Percentiles rank a stretch among this genome's conserved stretches.
phyloP scores from a whole-genome alignment of 257 asterid genomes.

The Coffea canephora region DNA sequence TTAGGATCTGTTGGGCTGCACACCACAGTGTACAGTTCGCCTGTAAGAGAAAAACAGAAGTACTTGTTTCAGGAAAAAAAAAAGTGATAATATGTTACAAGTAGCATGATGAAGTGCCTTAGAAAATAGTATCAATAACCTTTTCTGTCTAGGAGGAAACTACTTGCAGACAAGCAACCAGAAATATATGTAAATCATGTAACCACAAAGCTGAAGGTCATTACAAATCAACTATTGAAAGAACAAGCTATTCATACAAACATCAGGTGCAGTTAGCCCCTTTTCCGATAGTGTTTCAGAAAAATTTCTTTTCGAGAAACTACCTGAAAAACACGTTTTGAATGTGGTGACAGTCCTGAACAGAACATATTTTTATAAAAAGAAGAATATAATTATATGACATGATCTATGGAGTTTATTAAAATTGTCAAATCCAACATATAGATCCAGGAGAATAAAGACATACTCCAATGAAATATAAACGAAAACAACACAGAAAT shows the following conservation, averaged over 20 bases:
- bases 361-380: background rate
- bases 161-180: background rate
- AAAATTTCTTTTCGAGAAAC: background rate
- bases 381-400: background rate
- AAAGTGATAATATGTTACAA: background rate
- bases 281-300: background rate
- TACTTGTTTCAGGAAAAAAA: background rate
- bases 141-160: background rate
- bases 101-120: background rate
- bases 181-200: background rate
- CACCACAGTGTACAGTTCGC: slow-evolving; percentile 69
- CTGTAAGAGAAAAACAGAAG: slow-evolving; percentile 33
- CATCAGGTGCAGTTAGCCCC: too few species aligned
- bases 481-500: slow-evolving; percentile 1
- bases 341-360: background rate
- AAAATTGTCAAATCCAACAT: slow-evolving; percentile 6
- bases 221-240: background rate
- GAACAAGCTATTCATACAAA: too few species aligned
- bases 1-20: slow-evolving; percentile 82
- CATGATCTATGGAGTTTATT: background rate
- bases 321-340: background rate
- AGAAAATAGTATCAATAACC: background rate
- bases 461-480: background rate
- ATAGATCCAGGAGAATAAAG: background rate
- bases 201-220: background rate